Conservation (phyloP, 805 yeast genomes). For the Suhomyces sp. region DNA sequence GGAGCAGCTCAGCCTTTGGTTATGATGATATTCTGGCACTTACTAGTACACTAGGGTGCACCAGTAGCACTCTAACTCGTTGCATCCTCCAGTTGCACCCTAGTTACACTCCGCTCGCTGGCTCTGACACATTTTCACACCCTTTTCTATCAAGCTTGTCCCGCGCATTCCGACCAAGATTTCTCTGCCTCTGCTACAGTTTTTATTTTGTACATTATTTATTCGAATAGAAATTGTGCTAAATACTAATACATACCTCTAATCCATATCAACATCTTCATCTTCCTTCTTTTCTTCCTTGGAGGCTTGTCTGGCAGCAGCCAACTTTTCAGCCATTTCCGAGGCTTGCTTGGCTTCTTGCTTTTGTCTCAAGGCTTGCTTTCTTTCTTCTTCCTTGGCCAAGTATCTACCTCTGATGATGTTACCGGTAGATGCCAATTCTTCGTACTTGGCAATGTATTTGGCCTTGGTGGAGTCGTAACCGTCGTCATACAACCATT, state of each 20-base stretch:
- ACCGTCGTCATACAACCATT: constrained; percentile 98
- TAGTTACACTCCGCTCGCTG: no score
- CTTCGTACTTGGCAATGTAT: constrained; percentile 97
- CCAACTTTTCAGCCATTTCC: constrained; percentile 78
- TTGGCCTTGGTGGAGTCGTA: constrained; percentile 94
- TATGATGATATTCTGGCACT: no score
- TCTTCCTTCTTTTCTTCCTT: constrained; percentile 23
- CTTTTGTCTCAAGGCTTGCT: constrained; percentile 81
- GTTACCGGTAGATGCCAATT: constrained; percentile 91
- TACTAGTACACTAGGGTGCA: no score
- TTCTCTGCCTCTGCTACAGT: neutral
- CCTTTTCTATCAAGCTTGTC: no score
- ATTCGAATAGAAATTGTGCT: neutral
- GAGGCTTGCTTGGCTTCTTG: constrained; percentile 84
- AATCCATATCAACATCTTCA: constrained; percentile 39
- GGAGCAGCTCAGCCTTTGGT: no score
- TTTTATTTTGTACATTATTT: neutral
- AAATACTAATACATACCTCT: constrained; percentile 3
- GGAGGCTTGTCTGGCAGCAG: constrained; percentile 67
- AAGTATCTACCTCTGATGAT: constrained; percentile 92
- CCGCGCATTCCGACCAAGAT: no score
- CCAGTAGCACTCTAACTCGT: no score
- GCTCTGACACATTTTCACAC: no score
- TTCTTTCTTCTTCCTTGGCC: constrained; percentile 92
- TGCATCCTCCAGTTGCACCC: no score